Evolutionary conservation across 2,329 filamentous ascomycete species (phyloP).

Genomic region (Lasiodiplodia hormozganensis): DNA sequence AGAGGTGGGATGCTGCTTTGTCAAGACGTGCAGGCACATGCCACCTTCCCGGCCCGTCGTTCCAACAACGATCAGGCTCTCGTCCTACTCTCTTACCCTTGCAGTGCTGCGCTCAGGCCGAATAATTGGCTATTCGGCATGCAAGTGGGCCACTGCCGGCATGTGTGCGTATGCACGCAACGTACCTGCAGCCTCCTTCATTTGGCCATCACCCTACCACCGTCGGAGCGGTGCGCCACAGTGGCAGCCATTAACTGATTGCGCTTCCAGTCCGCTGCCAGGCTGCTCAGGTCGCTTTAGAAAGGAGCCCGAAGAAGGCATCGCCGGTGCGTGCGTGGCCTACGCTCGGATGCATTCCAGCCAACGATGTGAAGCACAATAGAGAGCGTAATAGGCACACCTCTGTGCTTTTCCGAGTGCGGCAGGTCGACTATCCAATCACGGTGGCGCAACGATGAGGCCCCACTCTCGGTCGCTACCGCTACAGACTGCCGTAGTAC

Average conservation of each 20-base stretch:
- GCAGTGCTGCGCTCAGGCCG: not conserved
- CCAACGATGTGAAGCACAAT: slow-evolving; percentile 6
- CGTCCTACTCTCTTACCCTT: not conserved
- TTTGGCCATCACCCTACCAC: not conserved
- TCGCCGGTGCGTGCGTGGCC: not conserved
- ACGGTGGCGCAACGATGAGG: not conserved
- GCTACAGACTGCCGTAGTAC: not conserved
- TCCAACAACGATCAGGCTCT: not conserved
- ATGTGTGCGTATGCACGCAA: slow-evolving; percentile 22
- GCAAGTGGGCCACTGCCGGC: slow-evolving; percentile 19
- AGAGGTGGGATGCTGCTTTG: slow-evolving; percentile 4
- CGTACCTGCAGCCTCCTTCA: slow-evolving; percentile 25
- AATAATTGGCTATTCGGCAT: not conserved
- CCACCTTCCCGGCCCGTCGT: slow-evolving; percentile 4
- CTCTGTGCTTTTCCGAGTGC: slow-evolving; percentile 1
- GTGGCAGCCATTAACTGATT: not conserved
- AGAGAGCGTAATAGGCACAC: not conserved
- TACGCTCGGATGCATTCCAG: not conserved
- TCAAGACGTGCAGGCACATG: not conserved
- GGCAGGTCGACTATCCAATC: slow-evolving; percentile 1
- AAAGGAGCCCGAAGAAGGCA: not conserved
- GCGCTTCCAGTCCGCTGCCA: not conserved
- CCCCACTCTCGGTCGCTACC: not conserved
- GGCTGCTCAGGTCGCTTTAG: not conserved
- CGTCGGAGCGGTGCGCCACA: not conserved